phyloP scores from a whole-genome alignment of 345 rosid species.

The Citrus sp. region DNA sequence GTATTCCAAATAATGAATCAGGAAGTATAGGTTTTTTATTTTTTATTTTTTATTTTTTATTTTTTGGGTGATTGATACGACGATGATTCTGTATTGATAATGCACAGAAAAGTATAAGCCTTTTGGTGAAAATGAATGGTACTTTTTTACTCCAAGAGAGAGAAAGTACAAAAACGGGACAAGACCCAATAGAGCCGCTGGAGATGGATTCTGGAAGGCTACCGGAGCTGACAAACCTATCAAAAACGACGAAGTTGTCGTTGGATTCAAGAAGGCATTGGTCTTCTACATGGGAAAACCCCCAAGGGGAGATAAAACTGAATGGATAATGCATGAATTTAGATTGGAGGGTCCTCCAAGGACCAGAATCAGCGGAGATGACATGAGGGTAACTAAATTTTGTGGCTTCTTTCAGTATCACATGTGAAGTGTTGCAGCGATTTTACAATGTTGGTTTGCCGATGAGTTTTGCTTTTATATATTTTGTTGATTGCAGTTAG shows the following conservation, averaged over 20 bases:
- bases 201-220: conserved; percentile 33
- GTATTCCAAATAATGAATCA: too few relatives aligned
- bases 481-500: conserved; percentile 10
- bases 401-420: neutral
- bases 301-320: conserved; percentile 16
- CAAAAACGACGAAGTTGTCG: rapidly evolving
- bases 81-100: neutral
- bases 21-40: neutral
- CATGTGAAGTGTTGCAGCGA: neutral
- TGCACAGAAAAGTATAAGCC: neutral
- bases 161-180: conserved; percentile 18
- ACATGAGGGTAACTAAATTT: conserved; percentile 14
- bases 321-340: conserved; percentile 33
- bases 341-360: neutral
- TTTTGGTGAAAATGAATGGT: conserved; percentile 19
- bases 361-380: neutral
- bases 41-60: too few relatives aligned
- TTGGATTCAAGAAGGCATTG: conserved; percentile 21
- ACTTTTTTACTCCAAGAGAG: conserved; percentile 23
- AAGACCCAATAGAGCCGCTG: conserved; percentile 21
- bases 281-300: conserved; percentile 22
- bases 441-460: neutral
- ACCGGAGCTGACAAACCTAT: conserved; percentile 24
- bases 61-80: neutral
- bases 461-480: neutral